Evolutionary conservation across 1,284 basidiomycete species (phyloP), one percentile per base, ranked within the genome.

Genomic region (Gastroboletus turbinatus): DNA sequence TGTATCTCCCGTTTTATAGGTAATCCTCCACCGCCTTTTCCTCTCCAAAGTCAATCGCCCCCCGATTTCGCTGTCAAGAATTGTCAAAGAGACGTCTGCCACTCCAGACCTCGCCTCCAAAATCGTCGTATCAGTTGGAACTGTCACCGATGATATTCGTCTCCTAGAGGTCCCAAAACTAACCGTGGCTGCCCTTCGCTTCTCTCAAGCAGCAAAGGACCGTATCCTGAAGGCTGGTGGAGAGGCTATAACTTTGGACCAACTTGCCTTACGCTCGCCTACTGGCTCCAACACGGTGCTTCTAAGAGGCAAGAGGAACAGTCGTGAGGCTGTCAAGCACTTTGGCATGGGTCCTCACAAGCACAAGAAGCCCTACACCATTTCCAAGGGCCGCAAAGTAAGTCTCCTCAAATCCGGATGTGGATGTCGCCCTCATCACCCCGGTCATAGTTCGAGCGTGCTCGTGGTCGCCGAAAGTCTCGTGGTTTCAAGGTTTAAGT

Each of bases 21-120:
- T 88, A 72, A 82, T 99, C 78, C 94, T 99, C 72, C 93, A 90
- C 78, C 92, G 96, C 60, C 88, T 99, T 61, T 99, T 95, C 84
- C 90, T 96, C 78, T 95, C 92, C 74, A 95, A 96, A 84, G 88
- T 85, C 85, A 99, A 99, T 87, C 93, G 94, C 64, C 94, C 97
- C 53, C 97, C 97, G 57, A 80, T 99, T 64, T 98, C 96, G 68
- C 82, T 98, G 68, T 97, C 94, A 60, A 85, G 90, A 72, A 92
- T 97, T 69, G 77, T 87, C 62, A 93, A 88, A 76, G 88, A 94
- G 76, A 92, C 92, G 52, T 73, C 81, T 57, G 81, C 77, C 63
- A 83, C 86, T 55, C 77, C 84, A 62, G 87, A 93, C 62, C 85
- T 84, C 63, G 80, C 82, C 55, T 84, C 84, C 61, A 96, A 97